Percentiles rank a stretch among this genome's conserved stretches.
phyloP scores from a whole-genome alignment of 345 rosid species.

The Populus pruinosa region DNA sequence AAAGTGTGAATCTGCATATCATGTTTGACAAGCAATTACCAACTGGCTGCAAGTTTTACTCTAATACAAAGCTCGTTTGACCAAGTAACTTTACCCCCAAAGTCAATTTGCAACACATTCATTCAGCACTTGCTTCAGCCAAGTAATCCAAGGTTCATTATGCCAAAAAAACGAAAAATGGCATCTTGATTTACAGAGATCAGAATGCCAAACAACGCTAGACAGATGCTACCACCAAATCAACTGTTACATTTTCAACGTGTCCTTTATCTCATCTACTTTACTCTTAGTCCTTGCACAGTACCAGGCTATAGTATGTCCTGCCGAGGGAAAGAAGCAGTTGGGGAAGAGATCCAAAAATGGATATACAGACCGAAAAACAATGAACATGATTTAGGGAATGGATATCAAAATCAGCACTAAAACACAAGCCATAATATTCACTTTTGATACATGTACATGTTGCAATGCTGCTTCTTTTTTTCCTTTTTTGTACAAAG shows the following conservation, averaged over 20 bases:
- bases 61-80: not conserved
- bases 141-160: not conserved
- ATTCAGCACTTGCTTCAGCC: not conserved
- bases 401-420: slow-evolving; percentile 9
- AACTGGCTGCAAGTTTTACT: not conserved
- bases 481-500: slow-evolving; percentile 36
- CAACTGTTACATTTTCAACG: not conserved
- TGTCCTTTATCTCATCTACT: not conserved
- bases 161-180: not conserved
- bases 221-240: not conserved
- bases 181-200: not conserved
- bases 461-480: slow-evolving; percentile 8
- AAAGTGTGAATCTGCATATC: not conserved
- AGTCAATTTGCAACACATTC: not conserved
- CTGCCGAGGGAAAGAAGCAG: no score
- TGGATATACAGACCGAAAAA: not conserved
- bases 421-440: slow-evolving; percentile 17
- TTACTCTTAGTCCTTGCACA: not conserved
- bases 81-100: not conserved
- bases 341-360: not conserved
- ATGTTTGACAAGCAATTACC: not conserved
- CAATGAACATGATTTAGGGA: not conserved
- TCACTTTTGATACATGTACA: slow-evolving; percentile 19
- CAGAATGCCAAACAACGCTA: not conserved
- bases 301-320: no score